A percentile compares a stretch with the other conserved stretches of the same genome.
These are phyloP conservation scores for Geotrichum bryndzae DNA, from an alignment of 1,139 yeast species.

Conservation along the genomic window DNA sequence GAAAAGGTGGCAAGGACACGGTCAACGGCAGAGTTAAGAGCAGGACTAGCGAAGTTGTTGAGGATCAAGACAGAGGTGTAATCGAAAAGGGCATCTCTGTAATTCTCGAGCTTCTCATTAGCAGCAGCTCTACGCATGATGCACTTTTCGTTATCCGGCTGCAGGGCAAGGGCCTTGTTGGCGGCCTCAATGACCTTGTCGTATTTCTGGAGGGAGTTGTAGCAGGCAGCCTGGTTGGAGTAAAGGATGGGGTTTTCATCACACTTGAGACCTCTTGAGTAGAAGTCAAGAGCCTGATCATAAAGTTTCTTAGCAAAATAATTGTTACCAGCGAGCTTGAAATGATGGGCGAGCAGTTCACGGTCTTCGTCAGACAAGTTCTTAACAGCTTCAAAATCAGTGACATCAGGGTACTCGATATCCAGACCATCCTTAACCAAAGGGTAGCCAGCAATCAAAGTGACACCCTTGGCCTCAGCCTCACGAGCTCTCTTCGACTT, in stretches of 20 bases:
- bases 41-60: conserved; percentile 57
- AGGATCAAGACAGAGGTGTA: conserved; percentile 59
- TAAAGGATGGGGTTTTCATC: conserved; percentile 79
- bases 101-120: conserved; percentile 71
- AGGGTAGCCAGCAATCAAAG: conserved; percentile 23
- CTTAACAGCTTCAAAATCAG: conserved; percentile 40
- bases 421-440: conserved; percentile 25
- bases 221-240: conserved; percentile 94
- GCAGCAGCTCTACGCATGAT: conserved; percentile 66
- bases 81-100: conserved; percentile 84
- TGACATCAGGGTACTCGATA: conserved; percentile 32
- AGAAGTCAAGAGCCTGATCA: conserved; percentile 67
- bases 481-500: conserved; percentile 22
- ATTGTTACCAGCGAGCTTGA: conserved; percentile 87
- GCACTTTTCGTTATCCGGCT: conserved; percentile 90
- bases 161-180: conserved; percentile 73
- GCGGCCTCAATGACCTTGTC: conserved; percentile 85
- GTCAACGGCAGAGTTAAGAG: conserved; percentile 77
- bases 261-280: conserved; percentile 69
- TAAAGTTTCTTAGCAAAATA: conserved; percentile 58
- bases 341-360: conserved; percentile 64
- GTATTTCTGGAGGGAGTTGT: conserved; percentile 70
- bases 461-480: conserved; percentile 7
- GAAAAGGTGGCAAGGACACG: conserved; percentile 56
- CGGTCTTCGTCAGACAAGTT: conserved; percentile 49